Conservation (phyloP, 2,329 filamentous ascomycete genomes). For the Sporothrix brasiliensis region DNA sequence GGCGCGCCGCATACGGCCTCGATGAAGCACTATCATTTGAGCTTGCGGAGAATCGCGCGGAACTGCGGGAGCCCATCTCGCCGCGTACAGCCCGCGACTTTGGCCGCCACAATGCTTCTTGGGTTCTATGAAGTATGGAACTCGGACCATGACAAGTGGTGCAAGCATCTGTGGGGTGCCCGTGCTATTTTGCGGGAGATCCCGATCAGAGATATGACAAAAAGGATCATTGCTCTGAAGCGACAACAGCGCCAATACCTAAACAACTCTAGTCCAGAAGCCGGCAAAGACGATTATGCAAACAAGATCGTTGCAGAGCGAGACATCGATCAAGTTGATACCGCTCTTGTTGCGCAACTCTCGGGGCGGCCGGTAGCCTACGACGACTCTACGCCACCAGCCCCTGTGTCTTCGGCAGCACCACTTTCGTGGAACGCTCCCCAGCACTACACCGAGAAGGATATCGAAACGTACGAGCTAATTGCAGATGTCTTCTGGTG, state of each 20-base stretch:
- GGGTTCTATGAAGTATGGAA: conserved; percentile 94
- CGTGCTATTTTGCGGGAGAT: conserved; percentile 81
- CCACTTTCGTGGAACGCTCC: conserved; percentile 35
- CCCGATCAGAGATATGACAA: conserved; percentile 73
- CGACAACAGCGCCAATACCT: conserved; percentile 47
- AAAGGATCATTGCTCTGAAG: conserved; percentile 68
- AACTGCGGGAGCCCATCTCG: conserved; percentile 70
- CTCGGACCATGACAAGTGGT: conserved; percentile 95
- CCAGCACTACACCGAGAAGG: conserved; percentile 52
- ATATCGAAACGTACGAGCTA: conserved; percentile 79
- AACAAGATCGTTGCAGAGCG: conserved; percentile 32
- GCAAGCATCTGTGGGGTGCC: conserved; percentile 83
- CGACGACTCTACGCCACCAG: conserved; percentile 38
- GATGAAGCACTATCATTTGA: conserved; percentile 88
- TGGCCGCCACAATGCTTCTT: conserved; percentile 85
- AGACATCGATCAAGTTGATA: conserved; percentile 49
- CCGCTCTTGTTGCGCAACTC: conserved; percentile 48
- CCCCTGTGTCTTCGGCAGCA: not conserved
- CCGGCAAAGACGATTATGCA: not conserved
- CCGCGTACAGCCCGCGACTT: conserved; percentile 74
- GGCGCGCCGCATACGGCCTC: conserved; percentile 74
- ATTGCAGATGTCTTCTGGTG: conserved; percentile 92
- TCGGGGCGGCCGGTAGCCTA: conserved; percentile 47
- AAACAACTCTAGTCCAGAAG: conserved; percentile 36
- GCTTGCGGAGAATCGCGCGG: conserved; percentile 74